Evolutionary conservation across 2,329 filamentous ascomycete species (phyloP).

Genomic region (Pestalotiopsis fici): DNA sequence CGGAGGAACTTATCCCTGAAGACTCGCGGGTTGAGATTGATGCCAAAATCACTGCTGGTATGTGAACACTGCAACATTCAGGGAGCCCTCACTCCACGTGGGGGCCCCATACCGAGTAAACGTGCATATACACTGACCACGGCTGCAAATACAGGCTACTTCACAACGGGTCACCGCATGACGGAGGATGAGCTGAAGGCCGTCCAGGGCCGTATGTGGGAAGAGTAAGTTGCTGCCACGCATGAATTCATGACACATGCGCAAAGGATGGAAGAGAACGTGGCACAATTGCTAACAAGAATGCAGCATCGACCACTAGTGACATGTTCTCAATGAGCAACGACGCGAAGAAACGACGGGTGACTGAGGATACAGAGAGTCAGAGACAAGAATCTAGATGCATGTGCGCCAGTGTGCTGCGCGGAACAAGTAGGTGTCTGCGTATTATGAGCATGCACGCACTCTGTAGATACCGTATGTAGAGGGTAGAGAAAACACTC

Average conservation of each 20-base stretch:
- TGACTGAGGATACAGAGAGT: background rate
- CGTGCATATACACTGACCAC: background rate
- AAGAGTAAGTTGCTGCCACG: constrained; percentile 60
- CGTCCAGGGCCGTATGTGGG: constrained; percentile 90
- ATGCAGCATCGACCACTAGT: constrained; percentile 43
- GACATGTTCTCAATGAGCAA: background rate
- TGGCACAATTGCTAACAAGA: constrained; percentile 7
- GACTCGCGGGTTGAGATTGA: constrained; percentile 98
- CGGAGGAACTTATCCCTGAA: constrained; percentile 89
- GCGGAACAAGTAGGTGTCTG: background rate
- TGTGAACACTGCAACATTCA: constrained; percentile 30
- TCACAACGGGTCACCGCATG: constrained; percentile 89
- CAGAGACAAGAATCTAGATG: background rate
- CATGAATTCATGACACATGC: background rate
- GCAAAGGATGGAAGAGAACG: background rate
- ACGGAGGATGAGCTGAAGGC: constrained; percentile 82
- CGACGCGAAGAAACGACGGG: background rate
- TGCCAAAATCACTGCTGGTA: constrained; percentile 94
- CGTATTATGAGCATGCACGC: background rate
- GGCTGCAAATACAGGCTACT: constrained; percentile 53
- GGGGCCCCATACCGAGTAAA: background rate
- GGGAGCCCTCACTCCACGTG: background rate
- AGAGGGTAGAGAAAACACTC: background rate
- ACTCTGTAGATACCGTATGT: background rate
- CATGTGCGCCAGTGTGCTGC: background rate